Percentiles rank a stretch among this genome's conserved stretches.
Conservation (phyloP, 2,329 filamentous ascomycete genomes). For the Fusarium dlaminii region DNA sequence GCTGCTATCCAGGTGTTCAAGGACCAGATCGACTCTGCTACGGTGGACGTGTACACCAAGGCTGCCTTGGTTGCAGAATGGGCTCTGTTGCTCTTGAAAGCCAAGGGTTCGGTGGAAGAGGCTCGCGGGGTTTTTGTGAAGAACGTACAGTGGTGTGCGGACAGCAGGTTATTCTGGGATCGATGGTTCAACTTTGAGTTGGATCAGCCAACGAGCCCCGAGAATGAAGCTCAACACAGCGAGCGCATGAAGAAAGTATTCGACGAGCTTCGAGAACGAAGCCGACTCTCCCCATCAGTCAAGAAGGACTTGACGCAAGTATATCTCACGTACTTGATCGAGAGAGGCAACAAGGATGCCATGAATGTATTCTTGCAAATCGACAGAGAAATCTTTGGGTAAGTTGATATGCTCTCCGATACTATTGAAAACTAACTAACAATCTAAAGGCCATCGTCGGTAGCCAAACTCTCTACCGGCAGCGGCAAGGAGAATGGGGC, state of each 20-base stretch:
- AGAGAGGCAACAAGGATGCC: constrained; percentile 81
- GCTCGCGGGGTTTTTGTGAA: constrained; percentile 85
- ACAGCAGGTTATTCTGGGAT: constrained; percentile 89
- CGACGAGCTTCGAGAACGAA: constrained; percentile 77
- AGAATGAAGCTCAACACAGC: constrained; percentile 71
- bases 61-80: constrained; percentile 89
- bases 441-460: constrained; percentile 55
- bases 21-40: constrained; percentile 77
- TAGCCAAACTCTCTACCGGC: constrained; percentile 53
- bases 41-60: constrained; percentile 81
- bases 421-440: constrained; percentile 15
- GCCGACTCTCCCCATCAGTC: constrained; percentile 70
- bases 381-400: constrained; percentile 90
- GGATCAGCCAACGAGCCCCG: constrained; percentile 76
- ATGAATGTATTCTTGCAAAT: constrained; percentile 87
- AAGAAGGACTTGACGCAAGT: constrained; percentile 79
- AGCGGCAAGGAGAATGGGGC: constrained; percentile 58
- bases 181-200: constrained; percentile 91
- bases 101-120: constrained; percentile 81
- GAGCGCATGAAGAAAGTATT: constrained; percentile 84
- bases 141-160: constrained; percentile 84
- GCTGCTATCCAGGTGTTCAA: constrained; percentile 87
- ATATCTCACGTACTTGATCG: constrained; percentile 86
- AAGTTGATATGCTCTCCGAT: constrained; percentile 45
- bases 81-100: constrained; percentile 87